phyloP scores from a whole-genome alignment of 768 basidiomycete species.

The Amanita polypyramis region DNA sequence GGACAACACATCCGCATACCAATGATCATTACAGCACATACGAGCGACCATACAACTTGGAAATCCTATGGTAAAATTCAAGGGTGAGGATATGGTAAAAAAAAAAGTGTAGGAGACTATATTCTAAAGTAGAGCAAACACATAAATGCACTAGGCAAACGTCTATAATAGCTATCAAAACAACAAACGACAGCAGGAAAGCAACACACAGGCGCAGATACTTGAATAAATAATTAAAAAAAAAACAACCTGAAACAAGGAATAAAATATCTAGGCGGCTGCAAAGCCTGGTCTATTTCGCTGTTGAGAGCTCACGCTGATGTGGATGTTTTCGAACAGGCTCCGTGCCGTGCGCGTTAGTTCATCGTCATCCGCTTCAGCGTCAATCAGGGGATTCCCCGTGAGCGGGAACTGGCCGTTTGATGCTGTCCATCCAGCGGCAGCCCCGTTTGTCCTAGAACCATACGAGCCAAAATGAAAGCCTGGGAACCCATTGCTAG shows the following conservation, averaged over 20 bases:
- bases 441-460: background rate
- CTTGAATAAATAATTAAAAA: conserved; percentile 8
- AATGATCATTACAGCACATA: conserved; percentile 3
- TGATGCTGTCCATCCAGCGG: background rate
- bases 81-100: background rate
- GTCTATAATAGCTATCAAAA: conserved; percentile 3
- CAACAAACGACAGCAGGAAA: conserved; percentile 7
- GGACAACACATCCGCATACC: background rate
- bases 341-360: conserved; percentile 1
- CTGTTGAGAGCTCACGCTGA: conserved; percentile 5
- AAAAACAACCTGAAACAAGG: background rate
- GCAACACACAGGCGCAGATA: background rate
- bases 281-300: conserved; percentile 5
- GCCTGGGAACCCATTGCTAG: background rate
- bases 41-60: background rate
- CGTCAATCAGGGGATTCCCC: background rate
- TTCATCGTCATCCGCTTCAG: conserved; percentile 2
- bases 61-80: background rate
- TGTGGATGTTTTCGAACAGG: conserved; percentile 4
- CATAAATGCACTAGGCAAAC: background rate
- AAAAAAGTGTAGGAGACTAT: background rate
- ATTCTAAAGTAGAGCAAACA: conserved; percentile 1
- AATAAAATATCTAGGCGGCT: conserved; percentile 5
- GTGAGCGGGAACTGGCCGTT: background rate
- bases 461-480: background rate